These are phyloP conservation scores for Phytophthora capsici DNA, from an alignment of 352 stramenopile genomes.

Conservation along the genomic window DNA sequence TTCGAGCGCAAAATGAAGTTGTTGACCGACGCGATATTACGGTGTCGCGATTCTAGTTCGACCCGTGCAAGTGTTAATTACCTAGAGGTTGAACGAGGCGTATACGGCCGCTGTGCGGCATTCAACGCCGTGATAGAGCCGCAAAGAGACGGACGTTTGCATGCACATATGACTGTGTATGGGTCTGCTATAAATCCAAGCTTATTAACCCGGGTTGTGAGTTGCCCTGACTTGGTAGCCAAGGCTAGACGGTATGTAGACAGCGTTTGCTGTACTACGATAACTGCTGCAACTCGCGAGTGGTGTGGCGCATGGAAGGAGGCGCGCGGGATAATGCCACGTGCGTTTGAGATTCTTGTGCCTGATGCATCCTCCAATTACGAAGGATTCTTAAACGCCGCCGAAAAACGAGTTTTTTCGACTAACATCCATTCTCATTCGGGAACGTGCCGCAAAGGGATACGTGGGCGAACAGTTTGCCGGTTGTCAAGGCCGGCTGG, in stretches of 20 bases:
- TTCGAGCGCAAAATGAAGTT: conserved; percentile 11
- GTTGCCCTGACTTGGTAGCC: not conserved
- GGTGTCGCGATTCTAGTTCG: not conserved
- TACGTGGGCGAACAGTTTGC: conserved; percentile 16
- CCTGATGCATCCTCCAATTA: conserved; percentile 5
- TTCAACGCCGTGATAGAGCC: conserved; percentile 25
- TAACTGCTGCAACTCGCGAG: too few species aligned
- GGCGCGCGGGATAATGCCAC: too few species aligned
- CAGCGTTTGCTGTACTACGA: not conserved
- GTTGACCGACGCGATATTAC: conserved; percentile 2
- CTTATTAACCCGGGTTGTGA: conserved; percentile 13
- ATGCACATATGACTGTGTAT: conserved; percentile 21
- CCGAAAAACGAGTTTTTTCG: not conserved
- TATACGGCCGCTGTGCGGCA: conserved; percentile 13
- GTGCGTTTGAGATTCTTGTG: conserved; percentile 9
- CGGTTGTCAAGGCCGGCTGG: conserved; percentile 13
- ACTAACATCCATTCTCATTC: conserved; percentile 28
- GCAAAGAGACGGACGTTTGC: conserved; percentile 23
- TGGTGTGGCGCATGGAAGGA: too few species aligned
- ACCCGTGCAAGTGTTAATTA: conserved; percentile 12
- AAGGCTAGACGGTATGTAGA: not conserved
- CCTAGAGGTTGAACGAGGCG: not conserved
- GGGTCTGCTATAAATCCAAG: conserved; percentile 7
- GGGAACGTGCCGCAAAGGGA: conserved; percentile 19
- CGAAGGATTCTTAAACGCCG: not conserved